phyloP scores from a whole-genome alignment of 345 rosid species.

The Anastatica hierochuntica region DNA sequence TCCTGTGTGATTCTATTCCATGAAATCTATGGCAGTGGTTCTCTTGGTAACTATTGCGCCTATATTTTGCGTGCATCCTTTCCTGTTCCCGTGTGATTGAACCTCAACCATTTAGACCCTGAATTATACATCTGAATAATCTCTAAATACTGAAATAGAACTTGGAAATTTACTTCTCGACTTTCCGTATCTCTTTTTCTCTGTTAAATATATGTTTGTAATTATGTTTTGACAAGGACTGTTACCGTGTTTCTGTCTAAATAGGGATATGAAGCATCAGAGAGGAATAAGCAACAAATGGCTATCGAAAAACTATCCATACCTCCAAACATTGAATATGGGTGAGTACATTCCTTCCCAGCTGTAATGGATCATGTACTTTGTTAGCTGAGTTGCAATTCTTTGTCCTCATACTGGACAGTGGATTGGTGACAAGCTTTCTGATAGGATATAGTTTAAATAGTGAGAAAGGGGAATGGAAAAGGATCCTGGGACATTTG shows the following conservation, averaged over 20 bases:
- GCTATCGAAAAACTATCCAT: conserved; percentile 50
- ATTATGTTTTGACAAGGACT: neutral
- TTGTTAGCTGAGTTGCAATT: neutral
- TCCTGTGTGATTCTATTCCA: no score
- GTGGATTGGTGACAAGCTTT: neutral
- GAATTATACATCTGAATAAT: no score
- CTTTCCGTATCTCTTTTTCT: neutral
- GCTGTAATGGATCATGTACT: neutral
- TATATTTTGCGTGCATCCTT: neutral
- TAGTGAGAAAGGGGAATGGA: neutral
- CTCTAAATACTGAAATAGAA: no score
- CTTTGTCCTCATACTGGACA: no score
- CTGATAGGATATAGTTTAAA: neutral
- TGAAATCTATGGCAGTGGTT: conserved; percentile 1
- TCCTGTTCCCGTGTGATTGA: no score
- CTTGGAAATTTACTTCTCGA: neutral
- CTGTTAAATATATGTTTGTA: neutral
- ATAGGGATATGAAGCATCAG: conserved; percentile 77
- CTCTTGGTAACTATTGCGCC: neutral
- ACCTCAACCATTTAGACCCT: no score
- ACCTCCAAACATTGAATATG: conserved; percentile 56
- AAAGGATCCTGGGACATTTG: neutral
- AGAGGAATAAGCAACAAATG: conserved; percentile 60
- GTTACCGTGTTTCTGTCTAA: neutral
- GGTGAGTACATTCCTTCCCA: conserved; percentile 34